A percentile compares a stretch with the other conserved stretches of the same genome.
These are phyloP conservation scores for Phaeosphaeriaceae sp. DNA, from an alignment of 2,329 filamentous ascomycete species.

Conservation along the genomic window DNA sequence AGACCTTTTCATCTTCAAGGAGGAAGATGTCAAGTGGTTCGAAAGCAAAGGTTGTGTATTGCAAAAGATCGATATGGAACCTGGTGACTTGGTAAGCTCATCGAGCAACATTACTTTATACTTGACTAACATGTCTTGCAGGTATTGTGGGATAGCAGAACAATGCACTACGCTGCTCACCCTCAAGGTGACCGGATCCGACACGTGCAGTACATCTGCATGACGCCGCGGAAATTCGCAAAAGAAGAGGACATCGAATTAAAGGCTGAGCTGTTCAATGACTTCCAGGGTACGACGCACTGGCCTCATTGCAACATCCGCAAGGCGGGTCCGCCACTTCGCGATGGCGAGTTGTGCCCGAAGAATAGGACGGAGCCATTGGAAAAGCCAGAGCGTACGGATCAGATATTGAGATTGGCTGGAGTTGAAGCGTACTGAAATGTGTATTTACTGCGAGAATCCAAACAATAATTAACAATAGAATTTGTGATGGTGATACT, in stretches of 20 bases:
- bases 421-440: slow-evolving; percentile 22
- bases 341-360: slow-evolving; percentile 18
- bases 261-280: slow-evolving; percentile 25
- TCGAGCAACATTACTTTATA: not conserved
- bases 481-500: too few species aligned
- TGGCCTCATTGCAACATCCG: slow-evolving; percentile 34
- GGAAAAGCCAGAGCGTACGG: slow-evolving; percentile 27
- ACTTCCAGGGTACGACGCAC: slow-evolving; percentile 28
- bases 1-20: slow-evolving; percentile 54
- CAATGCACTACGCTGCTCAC: slow-evolving; percentile 52
- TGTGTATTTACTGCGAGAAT: too few species aligned
- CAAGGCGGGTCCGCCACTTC: slow-evolving; percentile 14
- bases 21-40: slow-evolving; percentile 56
- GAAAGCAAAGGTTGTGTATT: slow-evolving; percentile 48
- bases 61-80: slow-evolving; percentile 51
- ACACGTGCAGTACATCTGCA: slow-evolving; percentile 30
- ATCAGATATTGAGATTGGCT: slow-evolving; percentile 21
- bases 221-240: slow-evolving; percentile 25
- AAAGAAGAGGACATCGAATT: slow-evolving; percentile 23
- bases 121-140: not conserved
- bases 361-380: slow-evolving; percentile 23
- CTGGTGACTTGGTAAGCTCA: slow-evolving; percentile 48
- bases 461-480: too few species aligned
- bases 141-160: slow-evolving; percentile 57
- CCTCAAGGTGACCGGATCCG: slow-evolving; percentile 23